phyloP scores from a whole-genome alignment of 176 grass and related monocot genomes.

The Secale cereale region DNA sequence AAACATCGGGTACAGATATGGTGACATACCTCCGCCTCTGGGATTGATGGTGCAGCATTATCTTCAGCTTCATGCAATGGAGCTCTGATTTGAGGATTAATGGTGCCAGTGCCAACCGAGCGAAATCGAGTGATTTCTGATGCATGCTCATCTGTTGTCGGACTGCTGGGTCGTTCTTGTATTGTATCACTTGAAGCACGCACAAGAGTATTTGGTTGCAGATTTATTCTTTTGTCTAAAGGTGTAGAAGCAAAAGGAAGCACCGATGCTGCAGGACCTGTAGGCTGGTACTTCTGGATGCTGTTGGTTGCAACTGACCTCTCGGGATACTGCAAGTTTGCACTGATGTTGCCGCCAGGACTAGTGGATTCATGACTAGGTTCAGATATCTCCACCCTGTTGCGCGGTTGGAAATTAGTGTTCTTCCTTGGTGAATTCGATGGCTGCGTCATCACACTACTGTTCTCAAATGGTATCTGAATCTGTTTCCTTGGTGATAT shows the following conservation, averaged over 20 bases:
- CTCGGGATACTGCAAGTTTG: constrained; percentile 21
- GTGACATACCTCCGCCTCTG: constrained; percentile 47
- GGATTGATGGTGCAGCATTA: constrained; percentile 5
- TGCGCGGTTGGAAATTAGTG: constrained; percentile 6
- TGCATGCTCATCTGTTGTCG: constrained; percentile 29
- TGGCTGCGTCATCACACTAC: background rate
- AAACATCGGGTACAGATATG: background rate
- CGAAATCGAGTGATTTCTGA: constrained; percentile 16
- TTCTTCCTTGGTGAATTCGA: constrained; percentile 9
- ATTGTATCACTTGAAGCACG: constrained; percentile 42
- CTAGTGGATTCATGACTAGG: constrained; percentile 1
- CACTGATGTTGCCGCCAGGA: constrained; percentile 21
- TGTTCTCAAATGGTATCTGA: constrained; percentile 7
- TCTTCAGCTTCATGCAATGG: constrained; percentile 33
- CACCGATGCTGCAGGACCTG: background rate
- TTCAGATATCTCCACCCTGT: constrained; percentile 21
- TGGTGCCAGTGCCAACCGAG: constrained; percentile 37
- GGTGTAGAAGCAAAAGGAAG: constrained; percentile 23
- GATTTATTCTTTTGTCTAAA: constrained; percentile 20
- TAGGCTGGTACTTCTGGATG: constrained; percentile 18
- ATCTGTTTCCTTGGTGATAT: constrained; percentile 18
- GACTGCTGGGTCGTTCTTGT: constrained; percentile 24
- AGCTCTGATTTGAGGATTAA: constrained; percentile 28
- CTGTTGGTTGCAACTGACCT: constrained; percentile 9
- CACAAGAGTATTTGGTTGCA: constrained; percentile 31